A percentile compares a stretch with the other conserved stretches of the same genome.
phyloP scores from a whole-genome alignment of 352 stramenopile genomes.

The Globisporangium irregulare region DNA sequence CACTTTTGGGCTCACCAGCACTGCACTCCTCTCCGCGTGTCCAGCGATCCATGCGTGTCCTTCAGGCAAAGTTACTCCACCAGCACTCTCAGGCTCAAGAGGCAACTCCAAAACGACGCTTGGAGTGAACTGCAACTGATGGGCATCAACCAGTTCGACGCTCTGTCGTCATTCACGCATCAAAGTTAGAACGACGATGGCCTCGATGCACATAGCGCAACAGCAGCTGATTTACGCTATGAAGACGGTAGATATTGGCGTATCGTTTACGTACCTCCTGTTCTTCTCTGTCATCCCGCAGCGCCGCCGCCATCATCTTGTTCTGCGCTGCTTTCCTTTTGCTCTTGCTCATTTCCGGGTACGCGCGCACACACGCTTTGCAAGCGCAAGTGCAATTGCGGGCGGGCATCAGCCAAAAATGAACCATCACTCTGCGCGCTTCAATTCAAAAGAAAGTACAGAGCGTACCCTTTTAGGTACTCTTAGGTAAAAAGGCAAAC shows the following conservation, averaged over 20 bases:
- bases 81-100: neutral
- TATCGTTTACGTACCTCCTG: neutral
- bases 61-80: neutral
- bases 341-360: neutral
- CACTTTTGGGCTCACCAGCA: neutral
- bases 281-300: neutral
- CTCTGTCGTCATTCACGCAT: neutral
- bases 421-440: neutral
- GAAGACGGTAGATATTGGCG: too few species aligned
- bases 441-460: neutral
- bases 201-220: neutral
- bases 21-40: constrained; percentile 5
- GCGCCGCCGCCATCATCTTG: neutral
- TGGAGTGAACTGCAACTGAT: constrained; percentile 11
- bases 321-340: constrained; percentile 5
- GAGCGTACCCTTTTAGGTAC: neutral
- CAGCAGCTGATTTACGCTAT: neutral
- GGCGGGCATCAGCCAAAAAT: neutral
- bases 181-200: neutral
- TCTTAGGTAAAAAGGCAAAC: neutral
- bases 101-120: constrained; percentile 11
- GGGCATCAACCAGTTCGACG: neutral
- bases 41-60: neutral
- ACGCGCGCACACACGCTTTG: neutral
- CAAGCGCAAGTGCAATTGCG: neutral